phyloP scores from a whole-genome alignment of 1,284 basidiomycete species.

The Ganoderma leucocontextum region DNA sequence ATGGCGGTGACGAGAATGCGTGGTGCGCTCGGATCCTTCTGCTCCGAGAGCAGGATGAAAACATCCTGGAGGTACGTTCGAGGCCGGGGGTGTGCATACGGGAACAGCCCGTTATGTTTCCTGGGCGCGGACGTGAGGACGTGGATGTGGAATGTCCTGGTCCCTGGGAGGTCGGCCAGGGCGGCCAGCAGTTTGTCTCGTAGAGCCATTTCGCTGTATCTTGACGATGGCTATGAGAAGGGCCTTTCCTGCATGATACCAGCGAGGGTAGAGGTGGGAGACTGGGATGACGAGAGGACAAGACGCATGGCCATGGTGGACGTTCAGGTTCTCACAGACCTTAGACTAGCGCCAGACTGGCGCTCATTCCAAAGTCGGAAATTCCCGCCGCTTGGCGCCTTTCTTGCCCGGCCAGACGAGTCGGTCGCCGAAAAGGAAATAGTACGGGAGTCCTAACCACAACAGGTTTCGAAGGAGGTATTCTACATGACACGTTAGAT shows the following conservation, averaged over 20 bases:
- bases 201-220: conserved; percentile 47
- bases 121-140: conserved; percentile 78
- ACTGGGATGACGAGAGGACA: conserved; percentile 8
- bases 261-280: not conserved
- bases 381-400: conserved; percentile 12
- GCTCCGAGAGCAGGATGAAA: conserved; percentile 77
- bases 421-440: not conserved
- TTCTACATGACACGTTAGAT: not conserved
- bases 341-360: conserved; percentile 1
- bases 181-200: conserved; percentile 71
- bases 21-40: conserved; percentile 51
- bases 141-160: conserved; percentile 76
- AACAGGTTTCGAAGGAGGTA: not conserved
- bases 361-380: conserved; percentile 15
- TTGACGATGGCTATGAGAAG: not conserved
- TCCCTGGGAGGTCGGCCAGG: conserved; percentile 66
- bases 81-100: conserved; percentile 73
- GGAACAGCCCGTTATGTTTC: conserved; percentile 76
- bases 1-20: conserved; percentile 81
- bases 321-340: conserved; percentile 18
- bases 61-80: conserved; percentile 77
- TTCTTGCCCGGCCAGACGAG: not conserved
- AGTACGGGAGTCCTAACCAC: not conserved
- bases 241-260: conserved; percentile 2
- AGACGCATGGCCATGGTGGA: conserved; percentile 2